Percentiles rank a stretch among this genome's conserved stretches.
Evolutionary conservation across 805 yeast species (phyloP).

Genomic region (Myxozyma geophila): DNA sequence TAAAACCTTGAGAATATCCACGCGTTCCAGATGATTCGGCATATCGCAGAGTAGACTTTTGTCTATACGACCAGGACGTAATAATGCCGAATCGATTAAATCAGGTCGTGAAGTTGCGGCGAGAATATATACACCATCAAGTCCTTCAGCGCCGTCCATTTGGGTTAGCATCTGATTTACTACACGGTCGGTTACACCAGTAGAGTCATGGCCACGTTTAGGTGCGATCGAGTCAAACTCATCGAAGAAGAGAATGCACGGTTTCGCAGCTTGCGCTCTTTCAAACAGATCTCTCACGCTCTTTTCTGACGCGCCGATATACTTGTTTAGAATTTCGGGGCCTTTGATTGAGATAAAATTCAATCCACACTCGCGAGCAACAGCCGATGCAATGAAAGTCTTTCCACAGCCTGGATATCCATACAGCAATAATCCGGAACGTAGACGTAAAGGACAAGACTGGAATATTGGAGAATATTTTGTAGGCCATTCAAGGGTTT

Average conservation of each 20-base stretch:
- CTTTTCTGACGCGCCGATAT: constrained; percentile 97
- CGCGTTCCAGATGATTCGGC: constrained; percentile 72
- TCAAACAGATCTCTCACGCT: constrained; percentile 91
- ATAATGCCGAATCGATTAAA: constrained; percentile 87
- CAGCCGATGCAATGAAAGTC: constrained; percentile 88
- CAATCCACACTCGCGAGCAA: constrained; percentile 93
- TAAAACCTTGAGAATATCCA: constrained; percentile 65
- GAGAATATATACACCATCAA: constrained; percentile 93
- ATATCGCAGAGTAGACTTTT: constrained; percentile 88
- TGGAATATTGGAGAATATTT: constrained; percentile 94
- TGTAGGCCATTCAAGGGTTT: constrained; percentile 96
- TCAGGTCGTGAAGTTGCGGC: constrained; percentile 98
- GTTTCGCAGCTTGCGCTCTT: constrained; percentile 92
- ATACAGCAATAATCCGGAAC: constrained; percentile 88
- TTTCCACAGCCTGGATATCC: constrained; percentile 99
- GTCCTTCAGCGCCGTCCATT: constrained; percentile 99
- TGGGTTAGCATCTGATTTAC: constrained; percentile 96
- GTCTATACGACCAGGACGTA: constrained; percentile 96
- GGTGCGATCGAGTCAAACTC: constrained; percentile 98
- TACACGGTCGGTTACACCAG: constrained; percentile 97
- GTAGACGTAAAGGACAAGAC: constrained; percentile 78
- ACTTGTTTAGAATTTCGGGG: constrained; percentile 92
- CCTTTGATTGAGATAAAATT: constrained; percentile 96
- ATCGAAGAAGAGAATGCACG: constrained; percentile 90
- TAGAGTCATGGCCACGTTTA: constrained; percentile 88